Percentiles rank a stretch among this genome's conserved stretches.
Evolutionary conservation across 176 grass and related monocot species (phyloP).

Genomic region (Ensete glaucum): DNA sequence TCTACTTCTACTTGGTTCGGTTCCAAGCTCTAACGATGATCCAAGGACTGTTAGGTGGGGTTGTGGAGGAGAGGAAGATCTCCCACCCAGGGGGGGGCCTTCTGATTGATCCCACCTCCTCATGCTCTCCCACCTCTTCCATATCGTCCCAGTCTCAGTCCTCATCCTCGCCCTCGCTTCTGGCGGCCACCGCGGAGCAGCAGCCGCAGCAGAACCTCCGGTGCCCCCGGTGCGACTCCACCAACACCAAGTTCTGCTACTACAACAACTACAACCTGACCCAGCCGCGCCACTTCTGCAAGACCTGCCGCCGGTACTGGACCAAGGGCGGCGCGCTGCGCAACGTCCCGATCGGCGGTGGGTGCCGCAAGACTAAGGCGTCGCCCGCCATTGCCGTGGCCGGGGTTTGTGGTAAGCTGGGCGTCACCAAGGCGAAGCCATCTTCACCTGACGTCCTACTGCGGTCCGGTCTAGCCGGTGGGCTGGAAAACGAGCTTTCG

Average conservation of each 20-base stretch:
- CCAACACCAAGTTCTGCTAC: constrained; percentile 44
- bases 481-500: background rate
- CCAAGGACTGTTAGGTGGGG: constrained; percentile 11
- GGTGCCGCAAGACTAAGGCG: constrained; percentile 37
- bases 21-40: constrained; percentile 3
- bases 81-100: no score
- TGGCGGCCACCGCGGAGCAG: background rate
- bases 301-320: constrained; percentile 40
- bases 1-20: background rate
- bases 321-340: constrained; percentile 37
- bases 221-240: constrained; percentile 35
- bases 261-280: constrained; percentile 48
- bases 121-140: background rate
- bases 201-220: constrained; percentile 24
- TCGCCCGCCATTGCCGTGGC: constrained; percentile 1
- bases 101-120: background rate
- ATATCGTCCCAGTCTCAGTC: background rate
- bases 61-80: constrained; percentile 6
- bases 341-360: constrained; percentile 34
- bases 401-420: background rate
- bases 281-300: constrained; percentile 41
- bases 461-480: background rate
- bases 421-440: background rate
- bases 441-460: background rate
- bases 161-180: background rate